Percentiles rank a stretch among this genome's conserved stretches.
Conservation (phyloP, 179 eudicot genomes). For the Spergularia azorica region DNA sequence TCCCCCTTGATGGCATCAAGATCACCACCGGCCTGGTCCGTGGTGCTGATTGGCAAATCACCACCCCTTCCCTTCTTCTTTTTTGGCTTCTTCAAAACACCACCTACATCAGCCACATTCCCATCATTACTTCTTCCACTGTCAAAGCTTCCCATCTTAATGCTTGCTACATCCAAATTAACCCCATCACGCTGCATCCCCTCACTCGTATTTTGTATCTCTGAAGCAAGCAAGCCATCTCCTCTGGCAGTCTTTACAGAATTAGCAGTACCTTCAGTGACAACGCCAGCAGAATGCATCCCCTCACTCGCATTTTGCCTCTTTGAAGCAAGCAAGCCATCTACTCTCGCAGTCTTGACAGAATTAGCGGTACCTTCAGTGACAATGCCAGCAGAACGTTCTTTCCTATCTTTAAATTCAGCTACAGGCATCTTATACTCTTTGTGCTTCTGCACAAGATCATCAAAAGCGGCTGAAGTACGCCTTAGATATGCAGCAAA, state of each 20-base stretch:
- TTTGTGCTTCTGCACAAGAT: slow-evolving; percentile 48
- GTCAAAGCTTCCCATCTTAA: not conserved
- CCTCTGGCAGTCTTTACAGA: slow-evolving; percentile 2
- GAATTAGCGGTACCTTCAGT: slow-evolving; percentile 11
- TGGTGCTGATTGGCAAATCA: not conserved
- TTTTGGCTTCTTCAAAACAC: slow-evolving; percentile 8
- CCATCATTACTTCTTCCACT: not conserved
- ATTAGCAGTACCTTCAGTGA: slow-evolving; percentile 3
- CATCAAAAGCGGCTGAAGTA: slow-evolving; percentile 49
- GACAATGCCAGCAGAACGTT: not conserved
- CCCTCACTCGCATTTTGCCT: not conserved
- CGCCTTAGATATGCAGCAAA: slow-evolving; percentile 51
- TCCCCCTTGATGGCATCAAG: too few relatives aligned
- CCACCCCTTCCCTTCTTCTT: slow-evolving; percentile 18
- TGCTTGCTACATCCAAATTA: not conserved
- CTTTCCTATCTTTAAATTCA: slow-evolving; percentile 12
- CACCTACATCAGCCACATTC: slow-evolving; percentile 1
- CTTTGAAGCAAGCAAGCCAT: slow-evolving; percentile 3
- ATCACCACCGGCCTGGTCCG: too few relatives aligned
- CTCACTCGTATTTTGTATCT: not conserved
- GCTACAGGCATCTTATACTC: slow-evolving; percentile 28
- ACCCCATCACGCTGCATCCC: slow-evolving; percentile 4
- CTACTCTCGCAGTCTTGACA: not conserved
- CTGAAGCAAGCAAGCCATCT: not conserved
- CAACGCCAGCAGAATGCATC: not conserved